Percentiles rank a stretch among this genome's conserved stretches.
Evolutionary conservation across 257 asterid genomes (phyloP).

Genomic region (Ilex aquifolium): DNA sequence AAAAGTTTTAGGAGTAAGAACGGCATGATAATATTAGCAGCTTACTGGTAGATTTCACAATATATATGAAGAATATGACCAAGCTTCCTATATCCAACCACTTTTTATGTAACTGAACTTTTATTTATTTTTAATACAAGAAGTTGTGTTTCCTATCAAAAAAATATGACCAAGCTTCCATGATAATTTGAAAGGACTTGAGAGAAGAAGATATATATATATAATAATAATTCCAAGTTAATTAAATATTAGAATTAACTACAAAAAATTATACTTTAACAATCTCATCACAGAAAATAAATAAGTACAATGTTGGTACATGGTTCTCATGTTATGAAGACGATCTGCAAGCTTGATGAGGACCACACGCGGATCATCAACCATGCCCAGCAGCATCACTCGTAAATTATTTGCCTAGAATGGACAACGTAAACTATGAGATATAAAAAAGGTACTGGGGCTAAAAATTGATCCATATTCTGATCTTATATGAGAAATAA

Average conservation of each 20-base stretch:
- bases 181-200: not conserved
- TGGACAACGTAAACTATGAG: not conserved
- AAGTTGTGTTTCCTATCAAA: no score
- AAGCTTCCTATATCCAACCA: no score
- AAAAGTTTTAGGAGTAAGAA: not conserved
- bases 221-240: no score
- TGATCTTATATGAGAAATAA: not conserved
- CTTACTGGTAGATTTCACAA: not conserved
- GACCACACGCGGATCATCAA: slow-evolving; percentile 96
- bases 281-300: no score
- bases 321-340: slow-evolving; percentile 98
- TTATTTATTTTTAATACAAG: no score
- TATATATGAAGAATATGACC: no score
- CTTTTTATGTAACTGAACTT: no score
- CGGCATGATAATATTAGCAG: not conserved
- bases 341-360: slow-evolving; percentile 99
- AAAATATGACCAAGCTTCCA: not conserved
- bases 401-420: slow-evolving; percentile 85
- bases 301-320: slow-evolving; percentile 28
- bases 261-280: no score
- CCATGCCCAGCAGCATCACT: slow-evolving; percentile 97
- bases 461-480: not conserved
- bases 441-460: not conserved
- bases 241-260: no score
- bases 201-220: no score